Base-by-base conservation (phyloP, 345 rosid genomes). In the Garcia nutans region DNA sequence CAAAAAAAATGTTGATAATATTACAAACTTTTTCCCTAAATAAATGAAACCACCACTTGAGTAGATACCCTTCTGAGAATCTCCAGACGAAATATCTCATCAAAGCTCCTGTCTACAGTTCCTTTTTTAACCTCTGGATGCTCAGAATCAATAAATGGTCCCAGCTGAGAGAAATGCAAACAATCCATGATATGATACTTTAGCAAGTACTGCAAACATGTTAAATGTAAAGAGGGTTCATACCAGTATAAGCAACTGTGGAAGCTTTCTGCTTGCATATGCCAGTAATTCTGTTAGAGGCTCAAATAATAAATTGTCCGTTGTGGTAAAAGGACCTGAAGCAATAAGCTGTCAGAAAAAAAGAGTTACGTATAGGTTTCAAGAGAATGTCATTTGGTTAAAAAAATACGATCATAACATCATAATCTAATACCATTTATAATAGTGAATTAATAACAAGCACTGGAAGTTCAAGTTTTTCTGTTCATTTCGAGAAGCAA, bases 121-220 rank as follows among this genome's bases (percentile, higher is more conserved):
- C 97, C 97, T 85, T 88, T 93, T 81, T 84, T 88, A 67, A 92
- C 84, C 77, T 86, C 89, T n/a, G 97, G 95, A 86, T 93, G 97
- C 50, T 90, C 95, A 26, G 95, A 89, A 85, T 96, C 97, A 50
- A 96, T 76, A 77, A 96, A 96, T 42, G 98, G 98, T 67, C 98
- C 99, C 49, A 93, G 83, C 99, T 96, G 91, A 82, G 64, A 82
- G 58, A 76, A 82, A 73, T 22, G 15, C 33, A 75, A 75, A 76
- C 73, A 76, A 73, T 52, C 64, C 72, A 71, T 24, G 24, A 74
- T 13, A 61, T 68, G 71, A 67, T 56, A 65, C 28, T 74, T 47
- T 22, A 64, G 68, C n/a, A 54, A 74, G 56, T 52, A 52, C 42
- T 7, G 31, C 33, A 37, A 42, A 28, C 26, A 28, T 15, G 52